A percentile compares a stretch with the other conserved stretches of the same genome.
phyloP scores from a whole-genome alignment of 2,329 filamentous ascomycete species.

The Fusarium papillatum region DNA sequence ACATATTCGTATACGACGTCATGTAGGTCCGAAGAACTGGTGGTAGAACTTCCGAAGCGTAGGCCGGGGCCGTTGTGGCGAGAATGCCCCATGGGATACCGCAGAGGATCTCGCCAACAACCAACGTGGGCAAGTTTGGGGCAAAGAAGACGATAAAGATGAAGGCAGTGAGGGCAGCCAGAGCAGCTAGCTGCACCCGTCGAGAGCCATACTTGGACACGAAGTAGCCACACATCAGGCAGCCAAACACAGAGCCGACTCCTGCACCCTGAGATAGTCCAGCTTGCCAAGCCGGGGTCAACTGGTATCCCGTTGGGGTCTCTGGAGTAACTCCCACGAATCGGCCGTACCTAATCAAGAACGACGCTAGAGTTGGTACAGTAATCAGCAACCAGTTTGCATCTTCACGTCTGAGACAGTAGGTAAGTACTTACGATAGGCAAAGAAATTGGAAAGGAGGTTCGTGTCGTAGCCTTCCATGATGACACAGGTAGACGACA shows the following conservation, averaged over 20 bases:
- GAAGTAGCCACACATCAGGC: slow-evolving; percentile 60
- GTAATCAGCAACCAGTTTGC: background rate
- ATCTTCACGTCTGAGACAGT: background rate
- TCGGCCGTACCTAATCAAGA: slow-evolving; percentile 42
- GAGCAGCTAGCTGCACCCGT: slow-evolving; percentile 56
- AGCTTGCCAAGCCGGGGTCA: slow-evolving; percentile 63
- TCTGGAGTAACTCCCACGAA: slow-evolving; percentile 30
- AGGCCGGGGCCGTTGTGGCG: slow-evolving; percentile 58
- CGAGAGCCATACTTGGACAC: slow-evolving; percentile 57
- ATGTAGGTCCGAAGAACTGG: slow-evolving; percentile 55
- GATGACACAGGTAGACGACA: slow-evolving; percentile 52
- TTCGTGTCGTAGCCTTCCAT: slow-evolving; percentile 56
- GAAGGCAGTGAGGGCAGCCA: slow-evolving; percentile 54
- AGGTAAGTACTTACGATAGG: slow-evolving; percentile 29
- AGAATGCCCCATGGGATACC: slow-evolving; percentile 60
- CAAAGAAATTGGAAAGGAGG: slow-evolving; percentile 52
- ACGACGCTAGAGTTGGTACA: slow-evolving; percentile 21
- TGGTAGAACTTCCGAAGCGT: slow-evolving; percentile 58
- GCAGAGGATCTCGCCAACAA: slow-evolving; percentile 58
- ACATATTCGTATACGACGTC: slow-evolving; percentile 59
- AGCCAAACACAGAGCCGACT: slow-evolving; percentile 62
- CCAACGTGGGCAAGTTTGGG: slow-evolving; percentile 50
- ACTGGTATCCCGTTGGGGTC: slow-evolving; percentile 46
- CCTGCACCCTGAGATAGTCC: slow-evolving; percentile 57
- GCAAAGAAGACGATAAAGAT: slow-evolving; percentile 63